Evolutionary conservation across 495 filamentous ascomycete genomes (phyloP).

Genomic region (Astrothelium macrocarpum): DNA sequence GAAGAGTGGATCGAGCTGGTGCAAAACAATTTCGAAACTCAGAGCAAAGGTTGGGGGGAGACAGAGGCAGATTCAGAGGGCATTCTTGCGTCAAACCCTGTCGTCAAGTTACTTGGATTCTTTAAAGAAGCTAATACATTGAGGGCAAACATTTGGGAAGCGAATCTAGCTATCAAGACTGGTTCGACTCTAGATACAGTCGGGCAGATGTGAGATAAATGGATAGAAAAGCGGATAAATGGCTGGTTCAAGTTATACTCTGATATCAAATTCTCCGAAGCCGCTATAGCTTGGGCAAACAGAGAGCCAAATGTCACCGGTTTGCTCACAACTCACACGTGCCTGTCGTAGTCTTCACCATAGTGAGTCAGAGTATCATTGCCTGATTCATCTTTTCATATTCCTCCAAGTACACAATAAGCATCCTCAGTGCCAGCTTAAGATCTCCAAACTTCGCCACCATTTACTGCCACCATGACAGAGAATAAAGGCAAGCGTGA

Average conservation of each 20-base stretch:
- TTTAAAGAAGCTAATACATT: background rate
- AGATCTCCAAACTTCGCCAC: too few species aligned
- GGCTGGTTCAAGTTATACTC: conserved; percentile 7
- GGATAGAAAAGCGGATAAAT: conserved; percentile 7
- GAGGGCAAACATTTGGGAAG: background rate
- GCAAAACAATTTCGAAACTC: background rate
- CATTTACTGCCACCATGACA: too few species aligned
- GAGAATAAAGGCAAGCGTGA: too few species aligned
- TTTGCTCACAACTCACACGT: too few species aligned
- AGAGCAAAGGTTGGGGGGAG: background rate
- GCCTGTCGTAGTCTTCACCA: too few species aligned
- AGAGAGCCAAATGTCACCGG: too few species aligned
- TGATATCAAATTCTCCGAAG: too few species aligned
- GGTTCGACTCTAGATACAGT: conserved; percentile 5
- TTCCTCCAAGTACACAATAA: too few species aligned
- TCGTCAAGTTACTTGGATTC: conserved; percentile 13
- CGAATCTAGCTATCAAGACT: background rate
- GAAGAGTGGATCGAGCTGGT: conserved; percentile 5
- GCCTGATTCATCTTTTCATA: too few species aligned
- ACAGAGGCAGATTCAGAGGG: background rate
- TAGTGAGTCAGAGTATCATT: too few species aligned
- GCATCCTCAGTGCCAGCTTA: too few species aligned
- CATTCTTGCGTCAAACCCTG: background rate
- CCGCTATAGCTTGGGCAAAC: too few species aligned
- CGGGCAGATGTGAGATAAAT: background rate